Conservation (phyloP, 1,284 basidiomycete genomes). For the Hypsizygus ulmarius region DNA sequence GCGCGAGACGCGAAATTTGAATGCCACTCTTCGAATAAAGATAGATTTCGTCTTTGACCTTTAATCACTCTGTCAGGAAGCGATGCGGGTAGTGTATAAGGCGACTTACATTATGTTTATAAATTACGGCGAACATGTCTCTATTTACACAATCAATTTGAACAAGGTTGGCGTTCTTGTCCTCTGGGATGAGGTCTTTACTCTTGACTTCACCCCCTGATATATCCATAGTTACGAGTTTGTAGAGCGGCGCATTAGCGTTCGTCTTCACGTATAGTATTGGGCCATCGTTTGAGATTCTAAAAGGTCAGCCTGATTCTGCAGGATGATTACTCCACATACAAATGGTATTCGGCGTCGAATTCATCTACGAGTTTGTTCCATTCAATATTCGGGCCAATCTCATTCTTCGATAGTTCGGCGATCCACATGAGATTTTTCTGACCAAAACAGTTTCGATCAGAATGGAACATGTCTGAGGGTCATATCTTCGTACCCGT, state of each 20-base stretch:
- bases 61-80: conserved; percentile 4
- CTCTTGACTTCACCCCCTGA: conserved; percentile 47
- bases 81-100: conserved; percentile 1
- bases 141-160: conserved; percentile 51
- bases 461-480: background rate
- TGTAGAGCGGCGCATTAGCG: conserved; percentile 62
- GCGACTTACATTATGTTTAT: conserved; percentile 68
- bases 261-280: conserved; percentile 68
- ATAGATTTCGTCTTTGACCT: conserved; percentile 84
- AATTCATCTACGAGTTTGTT: conserved; percentile 65
- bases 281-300: conserved; percentile 67
- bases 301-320: conserved; percentile 24
- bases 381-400: conserved; percentile 68
- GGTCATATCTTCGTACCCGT: conserved; percentile 40
- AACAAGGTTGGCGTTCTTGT: conserved; percentile 60
- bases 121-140: conserved; percentile 62
- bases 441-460: conserved; percentile 32
- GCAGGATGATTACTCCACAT: conserved; percentile 24
- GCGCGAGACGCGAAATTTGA: conserved; percentile 55
- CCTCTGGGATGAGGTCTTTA: conserved; percentile 71
- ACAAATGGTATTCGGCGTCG: conserved; percentile 63
- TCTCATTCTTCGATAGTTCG: conserved; percentile 56
- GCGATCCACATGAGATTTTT: conserved; percentile 76
- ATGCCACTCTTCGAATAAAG: conserved; percentile 65
- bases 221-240: conserved; percentile 67